Conservation (phyloP, 2,329 filamentous ascomycete genomes). For the Trichophaea hybrida region DNA sequence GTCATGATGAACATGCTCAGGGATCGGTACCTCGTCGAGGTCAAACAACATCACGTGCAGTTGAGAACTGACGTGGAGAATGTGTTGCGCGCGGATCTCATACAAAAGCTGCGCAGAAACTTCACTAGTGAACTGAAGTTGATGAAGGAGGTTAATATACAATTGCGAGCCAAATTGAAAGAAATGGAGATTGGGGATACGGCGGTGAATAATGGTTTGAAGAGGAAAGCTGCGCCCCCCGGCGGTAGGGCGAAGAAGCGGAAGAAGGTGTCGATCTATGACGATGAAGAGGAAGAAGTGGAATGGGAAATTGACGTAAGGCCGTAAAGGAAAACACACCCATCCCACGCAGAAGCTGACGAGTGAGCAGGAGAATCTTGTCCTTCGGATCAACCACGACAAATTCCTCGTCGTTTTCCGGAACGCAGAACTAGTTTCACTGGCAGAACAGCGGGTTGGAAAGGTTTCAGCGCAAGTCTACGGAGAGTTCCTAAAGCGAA, state of each 20-base stretch:
- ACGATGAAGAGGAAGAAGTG: slow-evolving; percentile 22
- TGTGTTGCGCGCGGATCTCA: slow-evolving; percentile 35
- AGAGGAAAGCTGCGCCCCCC: slow-evolving; percentile 20
- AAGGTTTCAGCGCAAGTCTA: slow-evolving; percentile 66
- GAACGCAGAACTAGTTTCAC: slow-evolving; percentile 59
- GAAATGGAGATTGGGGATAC: slow-evolving; percentile 37
- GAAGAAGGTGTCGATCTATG: slow-evolving; percentile 26
- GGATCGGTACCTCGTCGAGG: slow-evolving; percentile 52
- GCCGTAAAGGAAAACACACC: neutral
- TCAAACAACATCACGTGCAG: slow-evolving; percentile 45
- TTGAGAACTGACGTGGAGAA: slow-evolving; percentile 47
- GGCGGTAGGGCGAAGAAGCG: slow-evolving; percentile 17
- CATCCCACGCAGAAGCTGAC: neutral
- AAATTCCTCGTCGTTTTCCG: slow-evolving; percentile 72
- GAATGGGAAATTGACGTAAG: slow-evolving; percentile 27
- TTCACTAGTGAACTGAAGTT: slow-evolving; percentile 50
- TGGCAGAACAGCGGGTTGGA: slow-evolving; percentile 57
- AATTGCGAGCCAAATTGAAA: slow-evolving; percentile 41
- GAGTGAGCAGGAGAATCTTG: slow-evolving; percentile 46
- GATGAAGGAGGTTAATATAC: slow-evolving; percentile 46
- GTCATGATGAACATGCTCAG: slow-evolving; percentile 41
- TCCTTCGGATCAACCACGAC: slow-evolving; percentile 69
- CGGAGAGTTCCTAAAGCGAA: slow-evolving; percentile 50
- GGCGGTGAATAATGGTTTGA: slow-evolving; percentile 33
- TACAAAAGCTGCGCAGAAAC: slow-evolving; percentile 40